These are phyloP conservation scores for Plenodomus biglobosus DNA, from an alignment of 2,329 filamentous ascomycete species.

Conservation along the genomic window DNA sequence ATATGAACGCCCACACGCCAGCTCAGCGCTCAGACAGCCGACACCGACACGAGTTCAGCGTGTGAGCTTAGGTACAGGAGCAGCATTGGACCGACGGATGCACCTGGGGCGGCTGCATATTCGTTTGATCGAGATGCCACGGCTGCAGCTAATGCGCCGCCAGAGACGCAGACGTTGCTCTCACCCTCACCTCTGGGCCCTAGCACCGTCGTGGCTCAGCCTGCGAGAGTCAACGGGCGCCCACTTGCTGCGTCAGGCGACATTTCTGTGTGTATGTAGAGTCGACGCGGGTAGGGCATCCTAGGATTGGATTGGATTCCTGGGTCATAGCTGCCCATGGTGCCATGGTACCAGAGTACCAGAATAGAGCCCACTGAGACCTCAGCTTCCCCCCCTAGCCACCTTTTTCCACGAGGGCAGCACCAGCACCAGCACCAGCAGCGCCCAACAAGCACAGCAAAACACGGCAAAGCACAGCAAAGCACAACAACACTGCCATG, in stretches of 20 bases:
- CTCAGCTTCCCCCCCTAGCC: constrained; percentile 4
- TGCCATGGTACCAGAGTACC: not conserved
- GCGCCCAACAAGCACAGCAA: not conserved
- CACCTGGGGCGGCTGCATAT: constrained; percentile 22
- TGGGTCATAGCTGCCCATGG: too few species aligned
- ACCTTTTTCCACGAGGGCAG: not conserved
- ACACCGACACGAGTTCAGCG: not conserved
- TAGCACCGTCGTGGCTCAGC: constrained; percentile 13
- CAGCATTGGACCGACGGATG: constrained; percentile 11
- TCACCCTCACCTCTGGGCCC: constrained; percentile 15
- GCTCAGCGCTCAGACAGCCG: too few species aligned
- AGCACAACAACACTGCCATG: constrained; percentile 5
- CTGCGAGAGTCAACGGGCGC: constrained; percentile 11
- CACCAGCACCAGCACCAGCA: not conserved
- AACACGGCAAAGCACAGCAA: not conserved
- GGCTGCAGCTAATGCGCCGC: constrained; percentile 16
- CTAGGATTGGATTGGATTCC: not conserved
- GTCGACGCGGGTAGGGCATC: not conserved
- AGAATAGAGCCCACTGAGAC: not conserved
- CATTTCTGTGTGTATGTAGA: not conserved
- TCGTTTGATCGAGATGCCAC: constrained; percentile 22
- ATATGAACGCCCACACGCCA: too few species aligned
- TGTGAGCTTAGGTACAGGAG: constrained; percentile 4
- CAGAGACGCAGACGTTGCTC: constrained; percentile 12
- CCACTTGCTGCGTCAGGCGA: not conserved